phyloP scores from a whole-genome alignment of 2,329 filamentous ascomycete genomes.

The Coniochaeta sp. region DNA sequence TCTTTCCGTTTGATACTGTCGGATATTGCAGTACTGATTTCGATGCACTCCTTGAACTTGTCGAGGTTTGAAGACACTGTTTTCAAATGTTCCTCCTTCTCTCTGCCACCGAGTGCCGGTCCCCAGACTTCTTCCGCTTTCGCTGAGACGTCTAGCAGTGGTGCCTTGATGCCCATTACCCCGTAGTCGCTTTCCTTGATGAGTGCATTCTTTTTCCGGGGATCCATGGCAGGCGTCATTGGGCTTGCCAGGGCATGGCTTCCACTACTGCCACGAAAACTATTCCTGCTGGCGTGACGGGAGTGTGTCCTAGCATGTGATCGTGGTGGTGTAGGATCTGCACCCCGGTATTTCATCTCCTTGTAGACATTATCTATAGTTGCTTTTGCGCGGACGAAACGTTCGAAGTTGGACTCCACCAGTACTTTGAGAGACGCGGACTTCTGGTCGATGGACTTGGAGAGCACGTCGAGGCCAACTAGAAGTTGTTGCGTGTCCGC shows the following conservation, averaged over 20 bases:
- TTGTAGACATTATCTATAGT: conserved; percentile 98
- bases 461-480: conserved; percentile 76
- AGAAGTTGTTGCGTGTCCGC: conserved; percentile 78
- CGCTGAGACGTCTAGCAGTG: conserved; percentile 80
- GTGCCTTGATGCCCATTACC: conserved; percentile 78
- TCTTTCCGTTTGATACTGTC: conserved; percentile 88
- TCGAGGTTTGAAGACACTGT: conserved; percentile 69
- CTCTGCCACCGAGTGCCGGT: conserved; percentile 80
- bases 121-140: conserved; percentile 98
- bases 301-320: conserved; percentile 43
- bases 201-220: conserved; percentile 78
- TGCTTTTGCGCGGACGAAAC: conserved; percentile 93
- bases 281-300: conserved; percentile 60
- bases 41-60: conserved; percentile 73
- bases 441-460: conserved; percentile 92
- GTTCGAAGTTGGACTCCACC: conserved; percentile 96
- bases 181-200: conserved; percentile 91
- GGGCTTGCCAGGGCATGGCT: conserved; percentile 27
- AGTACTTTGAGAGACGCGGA: conserved; percentile 93
- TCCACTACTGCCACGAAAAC: conserved; percentile 48
- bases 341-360: conserved; percentile 79
- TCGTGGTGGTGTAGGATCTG: conserved; percentile 40
- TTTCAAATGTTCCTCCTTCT: conserved; percentile 84
- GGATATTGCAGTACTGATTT: conserved; percentile 67
- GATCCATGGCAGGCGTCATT: conserved; percentile 38